Base-by-base conservation (phyloP, 805 yeast genomes). In the Martiniozyma abietophila region DNA sequence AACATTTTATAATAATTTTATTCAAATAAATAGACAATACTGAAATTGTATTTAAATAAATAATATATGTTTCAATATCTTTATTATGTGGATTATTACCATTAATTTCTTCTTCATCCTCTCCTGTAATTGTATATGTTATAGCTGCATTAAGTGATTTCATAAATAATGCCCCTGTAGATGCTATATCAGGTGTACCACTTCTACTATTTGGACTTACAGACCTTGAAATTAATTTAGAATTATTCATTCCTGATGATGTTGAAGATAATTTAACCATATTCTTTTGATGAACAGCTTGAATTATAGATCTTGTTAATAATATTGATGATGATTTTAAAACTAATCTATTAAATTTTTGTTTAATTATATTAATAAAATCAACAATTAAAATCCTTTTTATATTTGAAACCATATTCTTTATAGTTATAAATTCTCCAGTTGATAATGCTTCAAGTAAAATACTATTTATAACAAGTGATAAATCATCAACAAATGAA, bases 401-500 rank as follows among this genome's bases (percentile, higher is more conserved):
- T n/a, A 76, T 57, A 36, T 70, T 73, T 6, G 65, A 61, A 10
- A 80, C 52, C 47, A 80, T 71, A 19, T 61, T 64, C 43, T 69
- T 71, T 19, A 78, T 70, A 0, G 77, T 62, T 6, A 64, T 48
- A 35, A 60, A 59, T 40, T 82, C 80, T 1, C 94, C 94, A 0
- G 94, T 71, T 29, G 81, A 78, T 9, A 86, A 62, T 1, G 76
- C 65, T 39, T 78, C 80, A 17, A 75, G 60, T 23, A 86, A 53
- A 12, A 81, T 67, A 24, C 76, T 72, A 48, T 83, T 80, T 29
- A 88, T 59, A 7, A 86, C 74, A 46, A 85, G 64, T 18, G 84
- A 70, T 22, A 83, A 61, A 52, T 92, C 98, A 48, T 92, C 98
- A 17, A 88, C 74, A 16, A 84, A 76, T 0, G 96, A 84, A 0